phyloP scores from a whole-genome alignment of 2,329 filamentous ascomycete species.

The Exophiala spinifera region DNA sequence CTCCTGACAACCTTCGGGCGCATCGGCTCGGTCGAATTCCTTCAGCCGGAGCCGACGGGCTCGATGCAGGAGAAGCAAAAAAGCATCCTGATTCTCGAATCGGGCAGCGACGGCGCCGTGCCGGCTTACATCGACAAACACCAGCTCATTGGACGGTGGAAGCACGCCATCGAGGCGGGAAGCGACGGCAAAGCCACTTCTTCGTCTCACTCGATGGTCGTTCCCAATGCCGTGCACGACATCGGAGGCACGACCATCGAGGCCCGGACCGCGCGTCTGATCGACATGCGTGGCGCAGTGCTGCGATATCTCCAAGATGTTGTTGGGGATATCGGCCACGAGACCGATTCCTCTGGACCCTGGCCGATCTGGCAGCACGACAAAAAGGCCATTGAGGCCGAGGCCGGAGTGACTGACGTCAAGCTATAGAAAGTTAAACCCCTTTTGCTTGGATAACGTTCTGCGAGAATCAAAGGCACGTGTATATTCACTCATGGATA shows the following conservation, averaged over 20 bases:
- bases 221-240: conserved; percentile 25
- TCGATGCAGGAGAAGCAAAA: background rate
- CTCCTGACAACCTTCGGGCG: conserved; percentile 63
- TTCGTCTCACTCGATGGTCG: conserved; percentile 14
- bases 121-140: conserved; percentile 16
- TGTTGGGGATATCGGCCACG: conserved; percentile 17
- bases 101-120: conserved; percentile 21
- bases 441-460: too few species aligned
- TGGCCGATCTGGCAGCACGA: conserved; percentile 14
- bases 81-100: conserved; percentile 23
- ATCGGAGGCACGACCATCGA: conserved; percentile 19
- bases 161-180: conserved; percentile 9
- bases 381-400: conserved; percentile 5
- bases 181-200: background rate
- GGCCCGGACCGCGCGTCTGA: conserved; percentile 19
- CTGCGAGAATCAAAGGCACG: too few species aligned
- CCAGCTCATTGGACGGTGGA: conserved; percentile 22
- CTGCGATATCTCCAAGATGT: conserved; percentile 23
- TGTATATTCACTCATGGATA: too few species aligned
- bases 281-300: conserved; percentile 25
- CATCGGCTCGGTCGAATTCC: background rate
- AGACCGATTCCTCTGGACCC: background rate
- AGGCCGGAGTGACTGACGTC: background rate
- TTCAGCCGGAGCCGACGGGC: background rate
- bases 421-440: background rate